Conservation (phyloP, 805 yeast species). For the Saturnispora ahearnii region DNA sequence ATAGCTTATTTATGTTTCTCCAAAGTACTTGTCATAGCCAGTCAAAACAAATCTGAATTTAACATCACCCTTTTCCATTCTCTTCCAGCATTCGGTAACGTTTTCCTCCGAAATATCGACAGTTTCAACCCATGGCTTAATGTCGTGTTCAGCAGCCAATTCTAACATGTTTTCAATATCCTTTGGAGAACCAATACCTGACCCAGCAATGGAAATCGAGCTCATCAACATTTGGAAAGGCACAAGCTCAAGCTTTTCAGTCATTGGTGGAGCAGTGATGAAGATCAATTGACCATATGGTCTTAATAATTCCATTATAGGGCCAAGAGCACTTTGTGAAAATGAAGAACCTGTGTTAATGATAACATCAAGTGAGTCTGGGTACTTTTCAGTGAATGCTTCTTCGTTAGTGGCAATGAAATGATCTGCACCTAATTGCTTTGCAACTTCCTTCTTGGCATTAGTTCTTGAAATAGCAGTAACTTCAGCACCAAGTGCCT, state of each 20-base stretch:
- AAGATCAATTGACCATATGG: conserved; percentile 27
- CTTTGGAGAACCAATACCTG: conserved; percentile 34
- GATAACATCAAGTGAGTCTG: conserved; percentile 36
- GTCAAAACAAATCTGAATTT: conserved; percentile 46
- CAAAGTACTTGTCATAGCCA: conserved; percentile 32
- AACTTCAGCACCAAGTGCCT: conserved; percentile 53
- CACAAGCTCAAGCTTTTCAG: conserved; percentile 23
- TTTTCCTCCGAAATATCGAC: conserved; percentile 36
- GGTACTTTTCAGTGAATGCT: conserved; percentile 31
- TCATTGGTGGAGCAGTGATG: conserved; percentile 31
- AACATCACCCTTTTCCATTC: conserved; percentile 40
- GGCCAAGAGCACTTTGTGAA: conserved; percentile 20
- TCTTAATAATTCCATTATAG: conserved; percentile 22
- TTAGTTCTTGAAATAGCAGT: conserved; percentile 45
- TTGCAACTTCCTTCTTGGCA: conserved; percentile 40
- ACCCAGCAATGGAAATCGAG: conserved; percentile 26
- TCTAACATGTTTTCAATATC: conserved; percentile 40
- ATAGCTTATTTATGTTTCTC: neutral
- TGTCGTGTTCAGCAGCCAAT: conserved; percentile 36
- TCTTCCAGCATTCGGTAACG: conserved; percentile 35
- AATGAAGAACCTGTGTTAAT: conserved; percentile 41
- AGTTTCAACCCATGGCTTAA: conserved; percentile 44
- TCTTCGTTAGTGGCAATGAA: conserved; percentile 46
- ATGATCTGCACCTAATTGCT: conserved; percentile 42
- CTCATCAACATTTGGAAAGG: conserved; percentile 30